These are phyloP conservation scores for Malus fusca DNA, from an alignment of 306 rosid genomes.

Conservation along the genomic window DNA sequence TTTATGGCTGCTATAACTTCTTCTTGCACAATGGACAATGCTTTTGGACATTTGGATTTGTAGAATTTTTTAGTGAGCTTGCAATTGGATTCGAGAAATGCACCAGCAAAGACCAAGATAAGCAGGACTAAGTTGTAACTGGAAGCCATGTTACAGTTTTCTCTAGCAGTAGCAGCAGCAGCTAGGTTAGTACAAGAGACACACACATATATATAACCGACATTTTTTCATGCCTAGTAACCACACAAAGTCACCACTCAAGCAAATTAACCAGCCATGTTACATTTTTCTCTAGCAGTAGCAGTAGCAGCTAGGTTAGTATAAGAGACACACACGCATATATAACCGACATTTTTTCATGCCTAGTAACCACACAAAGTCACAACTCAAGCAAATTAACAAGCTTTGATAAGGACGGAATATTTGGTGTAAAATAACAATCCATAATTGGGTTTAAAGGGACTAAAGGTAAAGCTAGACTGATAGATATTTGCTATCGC, in stretches of 20 bases:
- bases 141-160: slow-evolving; percentile 25
- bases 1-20: slow-evolving; percentile 33
- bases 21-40: slow-evolving; percentile 25
- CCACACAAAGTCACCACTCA: background rate
- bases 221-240: no score
- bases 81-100: slow-evolving; percentile 13
- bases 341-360: no score
- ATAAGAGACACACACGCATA: background rate
- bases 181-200: background rate
- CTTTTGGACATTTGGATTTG: slow-evolving; percentile 32
- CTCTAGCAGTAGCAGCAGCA: background rate
- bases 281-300: background rate
- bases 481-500: background rate
- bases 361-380: background rate
- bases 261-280: slow-evolving; percentile 23
- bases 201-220: no score
- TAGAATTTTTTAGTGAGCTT: slow-evolving; percentile 25
- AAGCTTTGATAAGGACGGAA: no score
- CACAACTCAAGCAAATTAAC: background rate
- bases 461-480: background rate
- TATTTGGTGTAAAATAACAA: background rate
- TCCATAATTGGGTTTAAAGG: background rate
- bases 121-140: slow-evolving; percentile 18
- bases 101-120: slow-evolving; percentile 17
- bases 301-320: background rate